phyloP scores from a whole-genome alignment of 176 grass and related monocot genomes.

The Rhynchospora breviuscula region DNA sequence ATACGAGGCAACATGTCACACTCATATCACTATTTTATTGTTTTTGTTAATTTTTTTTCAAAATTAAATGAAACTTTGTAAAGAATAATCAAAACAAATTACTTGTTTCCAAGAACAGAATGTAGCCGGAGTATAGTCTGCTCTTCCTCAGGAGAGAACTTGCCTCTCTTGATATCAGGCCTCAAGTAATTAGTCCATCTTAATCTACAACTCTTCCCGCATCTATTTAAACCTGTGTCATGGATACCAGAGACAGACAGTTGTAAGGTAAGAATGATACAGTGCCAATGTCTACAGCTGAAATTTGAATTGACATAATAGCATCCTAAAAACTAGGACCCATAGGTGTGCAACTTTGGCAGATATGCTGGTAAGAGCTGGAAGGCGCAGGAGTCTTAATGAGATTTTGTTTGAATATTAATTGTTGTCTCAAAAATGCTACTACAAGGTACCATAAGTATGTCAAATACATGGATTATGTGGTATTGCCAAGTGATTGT shows the following conservation, averaged over 20 bases:
- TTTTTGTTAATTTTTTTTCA: not conserved
- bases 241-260: not conserved
- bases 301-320: not conserved
- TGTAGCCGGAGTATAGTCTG: slow-evolving; percentile 34
- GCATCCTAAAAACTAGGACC: not conserved
- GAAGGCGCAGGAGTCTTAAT: not conserved
- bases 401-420: not conserved
- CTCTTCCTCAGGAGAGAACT: slow-evolving; percentile 37
- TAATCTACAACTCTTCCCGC: slow-evolving; percentile 45
- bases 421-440: not conserved
- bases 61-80: not conserved
- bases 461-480: not conserved
- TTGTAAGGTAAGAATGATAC: not conserved
- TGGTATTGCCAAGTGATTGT: not conserved
- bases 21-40: not conserved
- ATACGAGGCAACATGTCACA: too few relatives aligned
- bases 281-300: not conserved
- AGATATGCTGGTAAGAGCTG: not conserved
- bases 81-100: not conserved
- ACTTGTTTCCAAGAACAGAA: slow-evolving; percentile 45
- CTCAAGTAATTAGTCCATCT: slow-evolving; percentile 46
- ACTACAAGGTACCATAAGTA: not conserved
- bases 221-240: slow-evolving; percentile 35
- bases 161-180: slow-evolving; percentile 49
- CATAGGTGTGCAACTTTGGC: not conserved